Percentiles rank a stretch among this genome's conserved stretches.
These are phyloP conservation scores for Orychophragmus violaceus DNA, from an alignment of 345 rosid species.

Conservation along the genomic window DNA sequence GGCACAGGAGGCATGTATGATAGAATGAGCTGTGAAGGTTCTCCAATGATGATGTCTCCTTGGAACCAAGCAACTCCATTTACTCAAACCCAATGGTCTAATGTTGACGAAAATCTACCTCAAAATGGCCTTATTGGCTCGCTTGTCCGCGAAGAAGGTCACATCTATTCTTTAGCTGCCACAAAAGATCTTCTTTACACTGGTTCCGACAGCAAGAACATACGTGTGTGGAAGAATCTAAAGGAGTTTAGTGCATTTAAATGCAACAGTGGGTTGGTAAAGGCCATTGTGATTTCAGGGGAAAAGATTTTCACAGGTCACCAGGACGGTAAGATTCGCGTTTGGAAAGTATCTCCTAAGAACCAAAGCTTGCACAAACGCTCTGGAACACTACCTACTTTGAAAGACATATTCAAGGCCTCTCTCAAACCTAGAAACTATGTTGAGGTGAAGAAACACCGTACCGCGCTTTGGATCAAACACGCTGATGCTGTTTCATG, in stretches of 20 bases:
- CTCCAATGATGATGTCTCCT: conserved; percentile 94
- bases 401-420: conserved; percentile 80
- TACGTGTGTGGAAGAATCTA: conserved; percentile 91
- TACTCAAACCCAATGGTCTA: conserved; percentile 42
- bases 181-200: conserved; percentile 80
- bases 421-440: conserved; percentile 83
- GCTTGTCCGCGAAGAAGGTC: conserved; percentile 87
- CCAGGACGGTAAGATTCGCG: conserved; percentile 90
- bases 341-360: conserved; percentile 75
- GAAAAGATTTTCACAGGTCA: conserved; percentile 90
- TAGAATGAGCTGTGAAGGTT: conserved; percentile 79
- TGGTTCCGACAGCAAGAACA: conserved; percentile 94
- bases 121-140: conserved; percentile 78
- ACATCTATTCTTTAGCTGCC: conserved; percentile 86
- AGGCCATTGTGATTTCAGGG: conserved; percentile 72
- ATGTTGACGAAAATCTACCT: conserved; percentile 40
- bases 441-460: conserved; percentile 61
- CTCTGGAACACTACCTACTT: conserved; percentile 71
- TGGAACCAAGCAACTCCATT: conserved; percentile 77
- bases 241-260: conserved; percentile 84
- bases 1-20: conserved; percentile 45
- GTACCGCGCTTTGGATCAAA: conserved; percentile 81
- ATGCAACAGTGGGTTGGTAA: conserved; percentile 88
- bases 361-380: conserved; percentile 63
- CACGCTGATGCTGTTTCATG: conserved; percentile 88